Conservation (phyloP, 78 protist genomes). For the Protostelium mycophagum region DNA sequence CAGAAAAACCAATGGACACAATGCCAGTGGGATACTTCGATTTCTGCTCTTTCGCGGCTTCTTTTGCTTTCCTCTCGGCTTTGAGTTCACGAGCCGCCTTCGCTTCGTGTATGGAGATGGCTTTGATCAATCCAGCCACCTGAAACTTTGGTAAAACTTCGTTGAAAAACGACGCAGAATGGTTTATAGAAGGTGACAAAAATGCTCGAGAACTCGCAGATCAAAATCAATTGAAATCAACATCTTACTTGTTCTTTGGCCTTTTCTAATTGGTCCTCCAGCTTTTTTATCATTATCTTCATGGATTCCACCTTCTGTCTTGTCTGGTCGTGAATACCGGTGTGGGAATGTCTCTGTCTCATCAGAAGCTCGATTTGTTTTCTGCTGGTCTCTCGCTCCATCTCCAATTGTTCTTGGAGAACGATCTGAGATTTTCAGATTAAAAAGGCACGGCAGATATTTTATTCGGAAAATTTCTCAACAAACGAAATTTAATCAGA, state of each 20-base stretch:
- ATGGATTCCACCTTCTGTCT: neutral
- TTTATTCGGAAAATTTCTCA: too few relatives aligned
- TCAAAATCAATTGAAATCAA: neutral
- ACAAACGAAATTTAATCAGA: neutral
- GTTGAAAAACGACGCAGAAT: too few relatives aligned
- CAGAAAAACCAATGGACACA: conserved; percentile 43
- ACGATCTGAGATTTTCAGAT: too few relatives aligned
- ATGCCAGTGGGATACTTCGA: conserved; percentile 17
- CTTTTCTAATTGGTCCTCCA: neutral
- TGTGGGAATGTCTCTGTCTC: neutral
- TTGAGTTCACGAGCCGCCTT: neutral
- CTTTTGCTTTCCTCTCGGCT: neutral
- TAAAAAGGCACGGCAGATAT: too few relatives aligned
- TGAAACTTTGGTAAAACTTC: too few relatives aligned
- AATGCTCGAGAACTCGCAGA: too few relatives aligned
- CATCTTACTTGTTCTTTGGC: neutral
- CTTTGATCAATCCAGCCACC: neutral
- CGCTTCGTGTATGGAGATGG: conserved; percentile 1
- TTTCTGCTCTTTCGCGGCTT: neutral
- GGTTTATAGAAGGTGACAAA: too few relatives aligned
- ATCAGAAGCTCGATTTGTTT: neutral
- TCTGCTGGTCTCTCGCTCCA: neutral
- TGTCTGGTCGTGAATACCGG: neutral
- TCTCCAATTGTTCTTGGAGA: neutral
- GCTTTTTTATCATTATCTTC: neutral